These are phyloP conservation scores for Tillandsia leiboldiana DNA, from an alignment of 176 grass and related monocot genomes.

Conservation along the genomic window DNA sequence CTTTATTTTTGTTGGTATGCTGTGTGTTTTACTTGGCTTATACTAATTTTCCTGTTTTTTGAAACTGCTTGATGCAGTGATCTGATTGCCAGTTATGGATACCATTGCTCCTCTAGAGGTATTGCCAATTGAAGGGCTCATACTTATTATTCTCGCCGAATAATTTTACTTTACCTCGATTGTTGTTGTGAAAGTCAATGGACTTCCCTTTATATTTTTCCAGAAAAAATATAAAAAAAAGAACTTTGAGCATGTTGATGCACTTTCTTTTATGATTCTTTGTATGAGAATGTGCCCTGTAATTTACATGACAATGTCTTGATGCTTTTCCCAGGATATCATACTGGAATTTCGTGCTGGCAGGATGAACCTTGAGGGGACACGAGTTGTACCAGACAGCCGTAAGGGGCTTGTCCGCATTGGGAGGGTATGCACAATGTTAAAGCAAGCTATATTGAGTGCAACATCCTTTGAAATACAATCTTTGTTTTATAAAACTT, in stretches of 20 bases:
- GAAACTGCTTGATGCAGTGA: neutral
- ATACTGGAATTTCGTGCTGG: conserved; percentile 95
- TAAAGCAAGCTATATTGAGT: conserved; percentile 6
- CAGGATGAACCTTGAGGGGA: conserved; percentile 75
- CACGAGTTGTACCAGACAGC: conserved; percentile 61
- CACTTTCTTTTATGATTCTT: too few relatives aligned
- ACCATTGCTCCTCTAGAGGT: neutral
- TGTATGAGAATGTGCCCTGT: too few relatives aligned
- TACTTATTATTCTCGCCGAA: too few relatives aligned
- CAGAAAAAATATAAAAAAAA: too few relatives aligned
- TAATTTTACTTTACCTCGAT: too few relatives aligned
- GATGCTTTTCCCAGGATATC: conserved; percentile 44
- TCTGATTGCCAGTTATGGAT: neutral
- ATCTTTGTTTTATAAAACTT: neutral
- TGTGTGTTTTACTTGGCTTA: too few relatives aligned
- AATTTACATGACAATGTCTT: neutral
- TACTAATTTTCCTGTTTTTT: too few relatives aligned
- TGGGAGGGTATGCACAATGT: conserved; percentile 53
- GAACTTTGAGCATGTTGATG: too few relatives aligned
- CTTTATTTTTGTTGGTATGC: too few relatives aligned
- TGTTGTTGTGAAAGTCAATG: too few relatives aligned
- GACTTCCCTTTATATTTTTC: too few relatives aligned
- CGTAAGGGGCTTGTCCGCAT: conserved; percentile 91
- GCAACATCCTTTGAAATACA: neutral
- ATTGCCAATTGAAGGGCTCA: neutral